Base-by-base conservation (phyloP, 768 basidiomycete genomes). In the Leccinum broughii region DNA sequence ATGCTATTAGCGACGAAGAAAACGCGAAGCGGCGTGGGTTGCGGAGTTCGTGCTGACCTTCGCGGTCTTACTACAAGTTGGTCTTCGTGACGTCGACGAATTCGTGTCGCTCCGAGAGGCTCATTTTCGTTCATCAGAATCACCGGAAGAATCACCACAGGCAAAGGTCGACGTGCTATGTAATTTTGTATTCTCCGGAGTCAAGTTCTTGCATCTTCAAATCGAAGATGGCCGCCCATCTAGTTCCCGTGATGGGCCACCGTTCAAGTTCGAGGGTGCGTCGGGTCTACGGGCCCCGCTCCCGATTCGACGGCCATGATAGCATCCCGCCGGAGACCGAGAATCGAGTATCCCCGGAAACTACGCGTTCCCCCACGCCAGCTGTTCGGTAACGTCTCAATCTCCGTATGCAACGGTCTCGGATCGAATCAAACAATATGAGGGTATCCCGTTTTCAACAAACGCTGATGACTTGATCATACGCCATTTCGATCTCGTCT, bases 371-470 rank as follows among this genome's bases (percentile, higher is more conserved):
- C 41, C 39, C 11, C 41, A 44, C n/a, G 41, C 9, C 30, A 6
- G 24, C 9, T 10, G n/a, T 26, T 56, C 55, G 17, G 30, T 32
- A 32, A 26, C 55, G 52, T 11, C 22, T 50, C 20, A 17, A 60
- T 34, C 14, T 44, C 57, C 46, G 57, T 70, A 17, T 41, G 50
- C 60, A 68, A 64, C 32, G 68, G 70, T 46, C 66, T 57, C 7
- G 55, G 55, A 9, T 59, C 48, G 32, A 67, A 28, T 59, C 51
- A 39, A 65, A 28, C 30, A 11, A 11, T 10, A 9, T 20, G n/a
- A 61, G 34, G 26, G 54, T 57, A 20, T 55, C 35, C 60, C 60
- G 13, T 41, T 55, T 46, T 14, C 54, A 22, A 20, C 37, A 37
- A 13, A 13, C 2, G 17, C n/a, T 17, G 11, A 5, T 17, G 26